Conservation (phyloP, 2,329 filamentous ascomycete genomes). For the Aureobasidium sp. region DNA sequence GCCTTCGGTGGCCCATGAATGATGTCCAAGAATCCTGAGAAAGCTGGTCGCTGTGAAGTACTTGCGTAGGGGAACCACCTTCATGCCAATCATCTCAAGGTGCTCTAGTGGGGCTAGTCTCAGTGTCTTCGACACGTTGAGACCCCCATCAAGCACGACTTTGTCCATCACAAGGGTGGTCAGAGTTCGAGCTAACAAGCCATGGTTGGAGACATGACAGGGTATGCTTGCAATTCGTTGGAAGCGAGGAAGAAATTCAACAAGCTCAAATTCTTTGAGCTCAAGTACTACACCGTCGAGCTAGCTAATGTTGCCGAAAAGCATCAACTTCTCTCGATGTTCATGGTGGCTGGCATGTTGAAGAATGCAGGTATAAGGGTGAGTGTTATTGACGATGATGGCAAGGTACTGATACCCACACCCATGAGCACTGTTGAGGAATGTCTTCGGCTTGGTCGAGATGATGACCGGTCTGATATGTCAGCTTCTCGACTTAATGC, state of each 20-base stretch:
- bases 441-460: background rate
- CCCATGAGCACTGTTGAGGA: too few relatives aligned
- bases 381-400: background rate
- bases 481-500: background rate
- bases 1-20: too few relatives aligned
- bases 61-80: too few relatives aligned
- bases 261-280: background rate
- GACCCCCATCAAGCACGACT: background rate
- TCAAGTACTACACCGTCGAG: background rate
- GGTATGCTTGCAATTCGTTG: background rate
- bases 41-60: too few relatives aligned
- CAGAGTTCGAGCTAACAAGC: background rate
- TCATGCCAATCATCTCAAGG: too few relatives aligned
- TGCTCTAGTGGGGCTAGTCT: too few relatives aligned
- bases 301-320: background rate
- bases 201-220: background rate
- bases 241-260: background rate
- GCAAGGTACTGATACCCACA: background rate
- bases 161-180: background rate
- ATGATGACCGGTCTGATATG: background rate
- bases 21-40: too few relatives aligned
- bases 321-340: background rate
- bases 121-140: too few relatives aligned
- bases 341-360: background rate
- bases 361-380: background rate